phyloP scores from a whole-genome alignment of 805 yeast species.

The Lipomyces japonicus region DNA sequence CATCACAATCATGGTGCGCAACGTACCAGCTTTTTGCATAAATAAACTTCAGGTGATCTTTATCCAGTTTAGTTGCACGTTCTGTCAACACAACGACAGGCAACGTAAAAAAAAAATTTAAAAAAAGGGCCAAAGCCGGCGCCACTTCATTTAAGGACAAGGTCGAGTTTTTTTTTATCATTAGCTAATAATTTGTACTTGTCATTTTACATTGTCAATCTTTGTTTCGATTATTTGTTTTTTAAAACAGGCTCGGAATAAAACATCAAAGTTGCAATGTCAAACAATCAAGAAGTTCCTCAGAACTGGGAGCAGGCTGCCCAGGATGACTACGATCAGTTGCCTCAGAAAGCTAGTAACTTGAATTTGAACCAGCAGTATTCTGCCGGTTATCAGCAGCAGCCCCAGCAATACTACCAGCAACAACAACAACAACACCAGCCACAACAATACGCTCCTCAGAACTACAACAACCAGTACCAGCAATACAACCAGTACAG shows the following conservation, averaged over 20 bases:
- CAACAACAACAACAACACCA: conserved; percentile 18
- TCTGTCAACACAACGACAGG: too few species aligned
- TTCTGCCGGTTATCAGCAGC: neutral
- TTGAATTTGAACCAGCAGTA: conserved; percentile 4
- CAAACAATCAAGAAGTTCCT: conserved; percentile 19
- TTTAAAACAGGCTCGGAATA: neutral
- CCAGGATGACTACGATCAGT: conserved; percentile 21
- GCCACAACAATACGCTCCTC: conserved; percentile 6
- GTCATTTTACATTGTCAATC: too few species aligned
- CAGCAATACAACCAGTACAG: conserved; percentile 15
- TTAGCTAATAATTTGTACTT: too few species aligned
- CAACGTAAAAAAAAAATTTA: too few species aligned
- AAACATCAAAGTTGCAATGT: neutral
- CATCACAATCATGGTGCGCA: too few species aligned
- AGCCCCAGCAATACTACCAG: conserved; percentile 12
- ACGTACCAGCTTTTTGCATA: too few species aligned
- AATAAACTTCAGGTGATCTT: too few species aligned
- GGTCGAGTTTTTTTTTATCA: too few species aligned
- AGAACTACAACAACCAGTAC: conserved; percentile 8
- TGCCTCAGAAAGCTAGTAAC: conserved; percentile 15
- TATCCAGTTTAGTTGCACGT: too few species aligned
- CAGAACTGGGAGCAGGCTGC: conserved; percentile 27
- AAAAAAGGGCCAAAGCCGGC: too few species aligned
- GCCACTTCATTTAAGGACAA: too few species aligned
- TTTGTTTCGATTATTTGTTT: too few species aligned